Evolutionary conservation across 257 asterid species (phyloP).

Genomic region (Gentiana dahurica): DNA sequence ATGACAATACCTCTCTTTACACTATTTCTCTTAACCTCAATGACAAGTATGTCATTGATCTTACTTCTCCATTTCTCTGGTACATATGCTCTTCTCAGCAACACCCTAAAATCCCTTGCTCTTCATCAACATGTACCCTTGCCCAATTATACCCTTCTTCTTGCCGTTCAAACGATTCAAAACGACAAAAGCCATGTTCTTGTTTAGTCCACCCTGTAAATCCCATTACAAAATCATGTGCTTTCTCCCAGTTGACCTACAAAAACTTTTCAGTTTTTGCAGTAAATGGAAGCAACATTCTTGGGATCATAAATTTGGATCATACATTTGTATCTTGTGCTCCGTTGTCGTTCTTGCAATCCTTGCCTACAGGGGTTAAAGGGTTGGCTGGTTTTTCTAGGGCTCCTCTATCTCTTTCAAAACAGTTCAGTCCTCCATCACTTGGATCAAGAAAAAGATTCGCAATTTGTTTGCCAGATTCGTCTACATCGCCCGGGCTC

Average conservation of each 20-base stretch:
- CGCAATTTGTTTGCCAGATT: slow-evolving; percentile 20
- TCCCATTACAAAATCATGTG: slow-evolving; percentile 17
- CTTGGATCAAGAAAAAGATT: slow-evolving; percentile 7
- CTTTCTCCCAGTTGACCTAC: slow-evolving; percentile 9
- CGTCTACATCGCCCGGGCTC: slow-evolving; percentile 10
- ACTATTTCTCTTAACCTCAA: slow-evolving; percentile 15
- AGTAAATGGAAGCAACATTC: slow-evolving; percentile 6
- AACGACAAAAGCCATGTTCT: slow-evolving; percentile 13
- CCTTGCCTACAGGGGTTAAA: slow-evolving; percentile 17
- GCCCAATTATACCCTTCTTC: slow-evolving; percentile 15
- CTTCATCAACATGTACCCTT: slow-evolving; percentile 21
- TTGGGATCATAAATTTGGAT: background rate
- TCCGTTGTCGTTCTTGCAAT: slow-evolving; percentile 9
- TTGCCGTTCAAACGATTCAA: background rate
- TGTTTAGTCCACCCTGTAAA: slow-evolving; percentile 23
- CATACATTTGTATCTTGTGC: slow-evolving; percentile 21
- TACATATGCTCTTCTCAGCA: slow-evolving; percentile 15
- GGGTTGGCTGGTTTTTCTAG: slow-evolving; percentile 31
- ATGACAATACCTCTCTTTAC: slow-evolving; percentile 24
- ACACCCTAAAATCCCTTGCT: slow-evolving; percentile 15
- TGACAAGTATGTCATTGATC: slow-evolving; percentile 20
- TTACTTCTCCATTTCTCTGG: slow-evolving; percentile 27
- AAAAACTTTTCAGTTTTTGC: slow-evolving; percentile 10
- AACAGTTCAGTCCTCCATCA: slow-evolving; percentile 10
- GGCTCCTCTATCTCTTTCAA: slow-evolving; percentile 22